phyloP scores from a whole-genome alignment of 129 eudicot species.

The Arctium lappa region DNA sequence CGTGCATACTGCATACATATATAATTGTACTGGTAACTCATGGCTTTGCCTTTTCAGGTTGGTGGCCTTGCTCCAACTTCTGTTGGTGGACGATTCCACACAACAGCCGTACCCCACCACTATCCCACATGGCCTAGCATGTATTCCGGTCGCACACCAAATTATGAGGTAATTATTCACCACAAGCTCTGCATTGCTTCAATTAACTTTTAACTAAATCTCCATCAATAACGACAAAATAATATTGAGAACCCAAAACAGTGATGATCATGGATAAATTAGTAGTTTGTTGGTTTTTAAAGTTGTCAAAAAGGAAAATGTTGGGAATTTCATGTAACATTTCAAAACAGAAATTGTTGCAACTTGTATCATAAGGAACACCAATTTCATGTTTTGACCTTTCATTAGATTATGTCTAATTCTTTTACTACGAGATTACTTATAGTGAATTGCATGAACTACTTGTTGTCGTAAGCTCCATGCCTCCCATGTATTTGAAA shows the following conservation, averaged over 20 bases:
- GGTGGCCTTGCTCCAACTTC: conserved; percentile 29
- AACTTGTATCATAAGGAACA: not conserved
- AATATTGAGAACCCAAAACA: not conserved
- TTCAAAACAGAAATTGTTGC: not conserved
- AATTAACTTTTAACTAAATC: not conserved
- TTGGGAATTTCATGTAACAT: not conserved
- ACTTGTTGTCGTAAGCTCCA: no score
- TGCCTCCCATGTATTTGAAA: not conserved
- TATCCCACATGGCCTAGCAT: conserved; percentile 36
- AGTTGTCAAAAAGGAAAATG: not conserved
- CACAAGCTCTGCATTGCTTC: not conserved
- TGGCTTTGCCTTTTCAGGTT: conserved; percentile 30
- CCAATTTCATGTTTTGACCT: not conserved
- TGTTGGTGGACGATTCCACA: conserved; percentile 22
- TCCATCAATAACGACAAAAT: not conserved
- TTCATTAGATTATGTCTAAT: no score
- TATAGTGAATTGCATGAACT: no score
- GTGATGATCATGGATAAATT: not conserved
- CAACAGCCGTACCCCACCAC: conserved; percentile 32
- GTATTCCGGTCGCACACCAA: conserved; percentile 43
- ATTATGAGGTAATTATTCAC: conserved; percentile 36
- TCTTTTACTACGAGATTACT: no score
- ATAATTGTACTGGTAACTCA: not conserved
- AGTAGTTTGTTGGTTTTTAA: no score
- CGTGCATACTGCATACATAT: no score